phyloP scores from a whole-genome alignment of 306 rosid genomes.

The Coriaria nepalensis region DNA sequence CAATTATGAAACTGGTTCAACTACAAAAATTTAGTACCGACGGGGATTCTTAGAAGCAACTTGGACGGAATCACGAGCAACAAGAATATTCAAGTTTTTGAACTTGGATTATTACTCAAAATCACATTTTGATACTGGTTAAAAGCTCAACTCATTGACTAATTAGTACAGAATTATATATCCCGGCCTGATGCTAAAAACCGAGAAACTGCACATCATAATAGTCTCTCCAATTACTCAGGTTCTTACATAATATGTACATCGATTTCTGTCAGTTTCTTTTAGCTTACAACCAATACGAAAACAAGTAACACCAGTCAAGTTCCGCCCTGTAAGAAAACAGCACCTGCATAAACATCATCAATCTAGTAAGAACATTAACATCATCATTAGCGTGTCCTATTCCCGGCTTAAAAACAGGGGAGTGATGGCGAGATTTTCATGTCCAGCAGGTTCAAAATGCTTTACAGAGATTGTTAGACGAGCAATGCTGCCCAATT shows the following conservation, averaged over 20 bases:
- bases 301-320: constrained; percentile 12
- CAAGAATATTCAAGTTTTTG: no score
- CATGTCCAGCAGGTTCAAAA: constrained; percentile 55
- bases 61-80: no score
- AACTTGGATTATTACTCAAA: no score
- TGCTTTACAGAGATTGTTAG: constrained; percentile 98
- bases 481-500: constrained; percentile 85
- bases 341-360: constrained; percentile 14
- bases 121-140: no score
- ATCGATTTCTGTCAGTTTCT: constrained; percentile 39
- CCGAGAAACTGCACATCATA: constrained; percentile 6
- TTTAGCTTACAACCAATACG: constrained; percentile 8
- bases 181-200: no score
- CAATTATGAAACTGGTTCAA: no score
- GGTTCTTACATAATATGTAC: constrained; percentile 72
- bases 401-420: constrained; percentile 36
- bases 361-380: not conserved
- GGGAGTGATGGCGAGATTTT: constrained; percentile 27
- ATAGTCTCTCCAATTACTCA: constrained; percentile 22
- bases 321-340: constrained; percentile 25
- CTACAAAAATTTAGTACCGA: no score
- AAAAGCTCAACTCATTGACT: no score
- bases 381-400: not conserved
- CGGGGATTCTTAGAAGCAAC: no score
- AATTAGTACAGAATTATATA: no score